Conservation (phyloP, 345 rosid species). For the Eucalyptus camaldulensis region DNA sequence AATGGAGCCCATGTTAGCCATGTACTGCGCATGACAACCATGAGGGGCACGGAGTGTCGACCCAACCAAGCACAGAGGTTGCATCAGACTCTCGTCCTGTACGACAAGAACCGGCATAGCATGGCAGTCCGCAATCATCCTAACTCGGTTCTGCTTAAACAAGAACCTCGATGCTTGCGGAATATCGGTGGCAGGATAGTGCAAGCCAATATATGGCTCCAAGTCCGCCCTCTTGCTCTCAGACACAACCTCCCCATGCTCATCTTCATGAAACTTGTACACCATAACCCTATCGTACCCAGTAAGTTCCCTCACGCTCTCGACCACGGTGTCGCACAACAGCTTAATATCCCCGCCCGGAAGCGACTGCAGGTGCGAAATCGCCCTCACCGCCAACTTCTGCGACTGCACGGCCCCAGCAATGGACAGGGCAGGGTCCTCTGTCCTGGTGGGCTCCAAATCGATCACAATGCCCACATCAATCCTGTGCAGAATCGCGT, state of each 20-base stretch:
- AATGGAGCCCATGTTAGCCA: conserved; percentile 90
- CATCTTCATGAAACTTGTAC: conserved; percentile 96
- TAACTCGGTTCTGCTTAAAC: conserved; percentile 91
- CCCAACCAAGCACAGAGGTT: conserved; percentile 91
- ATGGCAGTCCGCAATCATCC: conserved; percentile 94
- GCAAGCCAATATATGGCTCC: conserved; percentile 87
- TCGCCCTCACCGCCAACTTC: conserved; percentile 88
- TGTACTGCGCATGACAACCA: conserved; percentile 92
- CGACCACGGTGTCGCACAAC: conserved; percentile 86
- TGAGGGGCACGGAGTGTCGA: conserved; percentile 97
- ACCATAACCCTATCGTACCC: conserved; percentile 98
- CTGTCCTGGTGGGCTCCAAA: conserved; percentile 91
- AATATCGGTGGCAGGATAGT: conserved; percentile 95
- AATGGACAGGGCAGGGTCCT: conserved; percentile 90
- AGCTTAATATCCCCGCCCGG: conserved; percentile 91
- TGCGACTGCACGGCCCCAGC: conserved; percentile 99
- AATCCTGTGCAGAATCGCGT: conserved; percentile 81
- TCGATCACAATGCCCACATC: conserved; percentile 97
- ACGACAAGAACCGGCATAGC: conserved; percentile 46
- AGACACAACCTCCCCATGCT: conserved; percentile 98
- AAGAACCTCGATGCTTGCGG: conserved; percentile 95
- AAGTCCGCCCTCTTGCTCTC: conserved; percentile 74
- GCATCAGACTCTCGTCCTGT: conserved; percentile 72
- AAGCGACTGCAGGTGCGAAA: conserved; percentile 78
- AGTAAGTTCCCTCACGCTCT: conserved; percentile 75